phyloP scores from a whole-genome alignment of 805 yeast genomes.

The Monosporozyma aerobia region DNA sequence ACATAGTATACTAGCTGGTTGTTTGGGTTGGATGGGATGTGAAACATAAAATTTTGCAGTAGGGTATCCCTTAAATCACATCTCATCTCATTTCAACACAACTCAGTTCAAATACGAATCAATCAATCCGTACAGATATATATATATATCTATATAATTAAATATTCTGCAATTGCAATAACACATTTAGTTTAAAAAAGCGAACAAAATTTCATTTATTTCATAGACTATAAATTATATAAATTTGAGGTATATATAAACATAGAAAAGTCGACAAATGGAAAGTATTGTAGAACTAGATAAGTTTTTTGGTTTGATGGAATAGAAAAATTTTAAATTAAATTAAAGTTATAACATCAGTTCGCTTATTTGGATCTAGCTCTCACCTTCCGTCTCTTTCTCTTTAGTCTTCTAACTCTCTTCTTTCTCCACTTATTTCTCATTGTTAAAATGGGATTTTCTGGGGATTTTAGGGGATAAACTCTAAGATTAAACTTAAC shows the following conservation, averaged over 20 bases:
- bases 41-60: background rate
- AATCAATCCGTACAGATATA: too few species aligned
- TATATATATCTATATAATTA: too few species aligned
- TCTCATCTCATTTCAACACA: background rate
- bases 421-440: slow-evolving; percentile 99
- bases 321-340: background rate
- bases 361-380: slow-evolving; percentile 96
- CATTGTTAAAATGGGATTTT: slow-evolving; percentile 37
- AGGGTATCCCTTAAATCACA: background rate
- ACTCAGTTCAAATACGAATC: background rate
- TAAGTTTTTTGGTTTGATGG: background rate
- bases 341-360: background rate
- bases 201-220: slow-evolving; percentile 4
- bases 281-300: slow-evolving; percentile 5
- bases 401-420: slow-evolving; percentile 99
- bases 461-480: slow-evolving; percentile 2
- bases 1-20: background rate
- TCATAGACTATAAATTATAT: slow-evolving; percentile 5
- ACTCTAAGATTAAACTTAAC: background rate
- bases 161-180: background rate
- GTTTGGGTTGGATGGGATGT: background rate
- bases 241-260: background rate
- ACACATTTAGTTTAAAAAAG: background rate
- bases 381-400: slow-evolving; percentile 99
- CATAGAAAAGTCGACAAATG: slow-evolving; percentile 2